phyloP scores from a whole-genome alignment of 2,329 filamentous ascomycete genomes.

The Penicillium fuscoglaucum region DNA sequence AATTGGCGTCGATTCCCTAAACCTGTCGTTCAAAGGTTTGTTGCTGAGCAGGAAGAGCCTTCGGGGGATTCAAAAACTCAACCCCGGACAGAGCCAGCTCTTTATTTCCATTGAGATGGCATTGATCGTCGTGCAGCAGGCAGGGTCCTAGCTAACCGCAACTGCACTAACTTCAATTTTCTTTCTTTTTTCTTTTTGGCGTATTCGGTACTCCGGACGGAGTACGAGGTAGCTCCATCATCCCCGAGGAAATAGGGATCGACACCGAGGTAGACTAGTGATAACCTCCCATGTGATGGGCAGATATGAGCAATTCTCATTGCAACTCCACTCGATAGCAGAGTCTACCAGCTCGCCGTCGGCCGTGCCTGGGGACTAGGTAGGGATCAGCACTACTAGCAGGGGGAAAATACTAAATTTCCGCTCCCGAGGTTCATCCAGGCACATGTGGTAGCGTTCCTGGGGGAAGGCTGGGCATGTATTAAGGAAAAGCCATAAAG shows the following conservation, averaged over 20 bases:
- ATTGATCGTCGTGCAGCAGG: neutral
- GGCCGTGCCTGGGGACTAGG: conserved; percentile 5
- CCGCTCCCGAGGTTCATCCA: conserved; percentile 7
- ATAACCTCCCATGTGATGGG: conserved; percentile 7
- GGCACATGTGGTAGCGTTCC: conserved; percentile 6
- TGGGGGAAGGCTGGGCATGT: neutral
- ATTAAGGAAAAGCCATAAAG: neutral
- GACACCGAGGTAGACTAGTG: conserved; percentile 9
- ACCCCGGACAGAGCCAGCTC: neutral
- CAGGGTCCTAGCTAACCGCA: conserved; percentile 3
- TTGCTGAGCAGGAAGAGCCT: conserved; percentile 11
- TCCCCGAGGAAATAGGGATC: conserved; percentile 10
- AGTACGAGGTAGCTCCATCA: neutral
- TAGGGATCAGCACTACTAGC: conserved; percentile 5
- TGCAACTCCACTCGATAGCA: conserved; percentile 1
- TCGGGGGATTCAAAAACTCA: neutral
- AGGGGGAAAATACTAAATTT: neutral
- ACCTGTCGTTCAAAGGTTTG: conserved; percentile 12
- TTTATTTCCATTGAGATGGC: conserved; percentile 2
- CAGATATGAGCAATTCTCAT: neutral
- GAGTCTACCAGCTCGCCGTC: neutral
- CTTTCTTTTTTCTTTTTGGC: neutral
- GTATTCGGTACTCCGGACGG: neutral
- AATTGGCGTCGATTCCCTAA: conserved; percentile 11
- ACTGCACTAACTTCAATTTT: neutral